Evolutionary conservation across 1,139 yeast genomes (phyloP), one percentile per base, ranked within the genome.

Genomic region (Meyerozyma sp.): DNA sequence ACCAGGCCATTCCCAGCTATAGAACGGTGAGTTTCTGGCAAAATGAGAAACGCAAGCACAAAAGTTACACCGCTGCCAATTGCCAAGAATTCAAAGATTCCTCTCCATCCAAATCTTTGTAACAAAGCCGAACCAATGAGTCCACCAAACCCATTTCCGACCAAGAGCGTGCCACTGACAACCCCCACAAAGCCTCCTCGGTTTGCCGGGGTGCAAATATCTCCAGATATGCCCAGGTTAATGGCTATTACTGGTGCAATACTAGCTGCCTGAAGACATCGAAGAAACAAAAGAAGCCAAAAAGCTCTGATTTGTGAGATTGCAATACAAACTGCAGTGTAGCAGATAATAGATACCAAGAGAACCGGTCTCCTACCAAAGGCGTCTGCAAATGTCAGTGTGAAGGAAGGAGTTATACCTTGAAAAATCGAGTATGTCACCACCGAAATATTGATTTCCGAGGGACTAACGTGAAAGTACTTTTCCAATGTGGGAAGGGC

Each of bases 291-390:
- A 38, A 70, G 50, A 10, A 67, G 52, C 73, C 74, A 68, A 48
- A 56, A 69, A 0, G 53, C 69, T n/a, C 72, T 62, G 13, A 81
- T 64, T 16, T 73, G 62, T 0, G 90, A 88, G 11, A 85, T 58
- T 1, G 86, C 89, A 16, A 81, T 55, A 54, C 82, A 77, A 6
- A 82, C 77, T 1, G 72, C 80, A 8, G 80, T 67, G 46, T 77
- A 84, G 2, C 81, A 63, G 0, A 70, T 14, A 40, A 83, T 63
- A 47, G 89, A 83, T 4, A 60, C 44, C 16, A 84, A 42, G 9
- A 81, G 65, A 0, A 83, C 72, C 0, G 94, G 93, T 35, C 94
- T 59, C 46, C 94, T 70, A 0, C 95, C 95, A 44, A 72, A 65
- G 1, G 67, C 56, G 55, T 87, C 95, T 0, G 93, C 82, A n/a